Base-by-base conservation (phyloP, 2,329 filamentous ascomycete species). In the Aspergillus sp. region DNA sequence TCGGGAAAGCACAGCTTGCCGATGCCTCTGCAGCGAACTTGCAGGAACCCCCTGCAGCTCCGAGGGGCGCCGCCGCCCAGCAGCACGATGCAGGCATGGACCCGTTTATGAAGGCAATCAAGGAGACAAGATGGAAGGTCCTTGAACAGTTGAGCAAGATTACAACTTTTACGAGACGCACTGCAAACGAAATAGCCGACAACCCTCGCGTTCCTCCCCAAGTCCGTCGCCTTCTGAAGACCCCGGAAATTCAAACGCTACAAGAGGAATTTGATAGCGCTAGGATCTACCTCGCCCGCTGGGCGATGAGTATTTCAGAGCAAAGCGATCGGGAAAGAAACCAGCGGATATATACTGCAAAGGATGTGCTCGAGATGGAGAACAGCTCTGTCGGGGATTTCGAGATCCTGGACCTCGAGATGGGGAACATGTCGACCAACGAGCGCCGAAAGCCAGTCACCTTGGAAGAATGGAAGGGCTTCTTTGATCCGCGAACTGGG, bases 241-340 rank as follows among this genome's bases (percentile, higher is more conserved):
- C 96, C 64, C 93, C 93, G 0, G 93, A 99, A 69, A 92, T 99
- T 0, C 93, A 97, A 77, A 97, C 90, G 0, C 75, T 99, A 21
- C 93, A 97, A 70, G 93, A 98, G 59, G 96, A 99, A 71, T 99
- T 97, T 67, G 96, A 99, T 78, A 96, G 92, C 68, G 95, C 96
- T 4, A 85, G 95, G 63, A 83, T 99, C 59, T 99, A 99, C 70
- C 82, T 99, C 40, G 95, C 95, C 21, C 84, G 95, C 62, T 99
- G 95, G 95, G 95, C 95, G 2, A 98, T 99, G 95, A 92, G 92
- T 7, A 96, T 99, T 63, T 93, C 95, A 0, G 96, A 99, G 73
- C 95, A 99, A 77, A 93, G 93, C 67, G 95, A 99, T 70, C 83
- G 87, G 40, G 95, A 99, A 67, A 82, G 89, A 23, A 90, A 87